Conservation (phyloP, 768 basidiomycete genomes). For the Podaxis sp. region DNA sequence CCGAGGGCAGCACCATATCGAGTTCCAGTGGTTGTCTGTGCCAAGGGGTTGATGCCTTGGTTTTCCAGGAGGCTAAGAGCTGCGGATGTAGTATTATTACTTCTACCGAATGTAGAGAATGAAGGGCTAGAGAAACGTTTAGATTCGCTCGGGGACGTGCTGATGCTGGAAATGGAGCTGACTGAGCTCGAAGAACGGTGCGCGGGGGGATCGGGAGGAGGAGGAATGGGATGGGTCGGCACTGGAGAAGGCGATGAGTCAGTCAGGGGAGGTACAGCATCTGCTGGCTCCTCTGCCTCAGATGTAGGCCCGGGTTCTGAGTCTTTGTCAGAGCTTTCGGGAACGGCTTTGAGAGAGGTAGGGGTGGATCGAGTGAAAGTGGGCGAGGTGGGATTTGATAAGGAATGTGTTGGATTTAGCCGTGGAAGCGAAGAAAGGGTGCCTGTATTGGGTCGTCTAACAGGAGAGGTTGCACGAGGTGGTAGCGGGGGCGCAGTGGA, state of each 20-base stretch:
- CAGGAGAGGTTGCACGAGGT: constrained; percentile 24
- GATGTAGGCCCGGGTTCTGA: not conserved
- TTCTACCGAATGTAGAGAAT: constrained; percentile 1
- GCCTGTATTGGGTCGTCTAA: constrained; percentile 11
- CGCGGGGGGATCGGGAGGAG: not conserved
- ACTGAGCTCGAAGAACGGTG: not conserved
- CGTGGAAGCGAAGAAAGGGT: constrained; percentile 21
- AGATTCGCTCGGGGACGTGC: not conserved
- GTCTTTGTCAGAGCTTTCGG: not conserved
- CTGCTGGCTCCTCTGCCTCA: constrained; percentile 6
- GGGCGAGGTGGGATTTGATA: constrained; percentile 35
- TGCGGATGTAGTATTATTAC: constrained; percentile 14
- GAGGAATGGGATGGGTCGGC: not conserved
- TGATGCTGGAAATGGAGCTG: not conserved
- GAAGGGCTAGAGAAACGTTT: constrained; percentile 1
- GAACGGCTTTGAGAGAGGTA: not conserved
- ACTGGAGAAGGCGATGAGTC: not conserved
- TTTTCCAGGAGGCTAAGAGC: constrained; percentile 19
- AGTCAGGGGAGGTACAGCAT: not conserved
- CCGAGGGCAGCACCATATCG: constrained; percentile 62
- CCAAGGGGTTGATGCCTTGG: constrained; percentile 26
- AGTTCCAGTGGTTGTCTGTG: constrained; percentile 54
- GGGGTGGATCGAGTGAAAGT: constrained; percentile 23
- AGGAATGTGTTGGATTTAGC: constrained; percentile 28
- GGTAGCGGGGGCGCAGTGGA: constrained; percentile 29